Conservation (phyloP, 2,329 filamentous ascomycete species). For the Hirsutella rhossiliensis region DNA sequence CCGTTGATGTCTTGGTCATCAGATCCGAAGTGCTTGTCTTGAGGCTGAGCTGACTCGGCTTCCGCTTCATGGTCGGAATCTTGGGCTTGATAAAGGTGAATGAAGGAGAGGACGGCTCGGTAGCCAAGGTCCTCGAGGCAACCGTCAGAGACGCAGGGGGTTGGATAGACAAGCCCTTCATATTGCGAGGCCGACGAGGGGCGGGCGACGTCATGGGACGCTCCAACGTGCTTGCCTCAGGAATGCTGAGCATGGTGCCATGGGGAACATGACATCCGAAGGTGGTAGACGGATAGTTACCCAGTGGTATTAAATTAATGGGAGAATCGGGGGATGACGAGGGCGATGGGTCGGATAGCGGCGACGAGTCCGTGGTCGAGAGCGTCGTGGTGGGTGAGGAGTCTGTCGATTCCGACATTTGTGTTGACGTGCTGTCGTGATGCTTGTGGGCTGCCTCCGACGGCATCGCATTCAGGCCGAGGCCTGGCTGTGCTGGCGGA, state of each 20-base stretch:
- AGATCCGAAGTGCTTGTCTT: conserved; percentile 57
- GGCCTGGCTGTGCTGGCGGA: conserved; percentile 17
- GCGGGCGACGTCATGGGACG: conserved; percentile 57
- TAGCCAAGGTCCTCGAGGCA: conserved; percentile 37
- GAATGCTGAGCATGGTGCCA: conserved; percentile 24
- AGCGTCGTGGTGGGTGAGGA: conserved; percentile 92
- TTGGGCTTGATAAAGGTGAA: conserved; percentile 60
- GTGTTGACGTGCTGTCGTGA: conserved; percentile 66
- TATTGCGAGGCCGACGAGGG: conserved; percentile 63
- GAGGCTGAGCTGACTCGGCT: conserved; percentile 66
- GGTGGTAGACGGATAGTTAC: conserved; percentile 51
- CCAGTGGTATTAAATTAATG: conserved; percentile 58
- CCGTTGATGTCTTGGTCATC: conserved; percentile 31
- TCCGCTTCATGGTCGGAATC: conserved; percentile 58
- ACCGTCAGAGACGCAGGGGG: conserved; percentile 37
- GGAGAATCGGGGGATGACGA: conserved; percentile 89
- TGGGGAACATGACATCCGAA: conserved; percentile 34
- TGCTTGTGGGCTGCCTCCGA: conserved; percentile 51
- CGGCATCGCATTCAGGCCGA: conserved; percentile 27
- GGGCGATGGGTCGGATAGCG: conserved; percentile 80
- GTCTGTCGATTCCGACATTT: conserved; percentile 73
- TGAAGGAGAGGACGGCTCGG: conserved; percentile 59
- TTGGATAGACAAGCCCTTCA: conserved; percentile 75
- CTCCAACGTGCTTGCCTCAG: conserved; percentile 28
- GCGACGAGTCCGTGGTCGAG: conserved; percentile 84